Base-by-base conservation (phyloP, 345 rosid genomes). In the Linum tenue region DNA sequence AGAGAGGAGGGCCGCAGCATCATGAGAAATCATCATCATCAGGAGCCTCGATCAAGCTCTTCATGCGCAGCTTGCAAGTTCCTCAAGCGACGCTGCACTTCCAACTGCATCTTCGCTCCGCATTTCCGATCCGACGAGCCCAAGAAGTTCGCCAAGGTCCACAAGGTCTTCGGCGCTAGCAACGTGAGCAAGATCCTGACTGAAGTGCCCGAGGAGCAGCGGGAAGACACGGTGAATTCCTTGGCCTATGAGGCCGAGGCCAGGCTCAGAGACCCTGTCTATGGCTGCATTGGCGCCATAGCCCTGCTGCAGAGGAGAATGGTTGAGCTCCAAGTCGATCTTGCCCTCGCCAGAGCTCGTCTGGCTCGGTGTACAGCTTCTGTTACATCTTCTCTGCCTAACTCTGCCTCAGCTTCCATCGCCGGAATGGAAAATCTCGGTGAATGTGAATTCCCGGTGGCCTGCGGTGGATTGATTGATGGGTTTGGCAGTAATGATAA, bases 151-250 rank as follows among this genome's bases (percentile, higher is more conserved):
- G 60, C 60, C 60, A 57, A 57, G 22, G 60, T 57, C 37, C 60
- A 57, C 60, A 57, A 57, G 22, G 60, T 57, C 37, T 57, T 57
- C 2, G 60, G 60, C 12, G 60, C 60, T 5, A 57, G 60, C 37
- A 57, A 57, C 12, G 60, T 57, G 37, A 57, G 60, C 60, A 57
- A 57, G 60, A 57, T 57, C 60, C 60, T 57, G 60, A 57, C 60
- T n/a, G 12, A 17, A 12, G 60, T 57, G 5, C 60, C 60, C 0
- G 60, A 57, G 17, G 60, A 57, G 60, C 31, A 57, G 35, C 36
- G 60, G 7, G 60, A 57, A 12, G 60, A 57, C 60, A 57, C 60
- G 5, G 60, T 57, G 37, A 57, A 57, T 57, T 57, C 60, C 11
- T 12, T 57, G 60, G 60, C 60, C 8, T 57, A 57, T 37, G 60